Evolutionary conservation across 2,329 filamentous ascomycete species (phyloP), one percentile per base, ranked within the genome.

Genomic region (Botryotinia narcissicola): DNA sequence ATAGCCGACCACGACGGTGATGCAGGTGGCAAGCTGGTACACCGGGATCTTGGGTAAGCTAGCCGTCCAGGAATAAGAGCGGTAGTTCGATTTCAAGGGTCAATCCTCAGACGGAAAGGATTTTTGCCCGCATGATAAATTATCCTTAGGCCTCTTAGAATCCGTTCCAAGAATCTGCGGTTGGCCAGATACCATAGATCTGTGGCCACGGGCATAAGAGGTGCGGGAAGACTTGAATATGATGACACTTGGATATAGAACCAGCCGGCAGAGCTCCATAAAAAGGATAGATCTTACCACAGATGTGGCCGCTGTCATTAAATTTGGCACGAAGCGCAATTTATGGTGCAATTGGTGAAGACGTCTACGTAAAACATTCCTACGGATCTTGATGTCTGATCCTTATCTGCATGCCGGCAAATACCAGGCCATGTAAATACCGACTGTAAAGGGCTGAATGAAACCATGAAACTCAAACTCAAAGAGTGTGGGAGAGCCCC

Each of bases 1-100:
- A 72, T 32, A 32, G n/a, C 44, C 18, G 51, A 51, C 35, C 62
- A 72, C 40, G 40, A 72, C 48, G 40, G 48, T 68, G 62, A 72
- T 32, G 66, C 48, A 60, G 25, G 42, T 51, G 10, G 32, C 3
- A 29, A 61, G 40, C 61, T 69, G 40, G 14, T 8, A 42, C 37
- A n/a, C 42, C 32, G 40, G 20, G 48, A 35, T 60, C 51, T 29
- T 69, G 29, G 54, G 32, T 51, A 7, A 69, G 51, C 20, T 62
- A 69, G 32, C 29, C 32, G n/a, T 22, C 44, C 29, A 61, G 40
- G 71, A 48, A 61, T 51, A 51, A 22, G 16, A 57, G 44, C n/a
- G 63, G 37, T 16, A 22, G 22, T 44, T 61, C 20, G 37, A 14
- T 69, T 68, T 25, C 5, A 18, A 20, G 4, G 25, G 35, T 59